Evolutionary conservation across 1,139 yeast species (phyloP).

Genomic region (Pichia sp.): DNA sequence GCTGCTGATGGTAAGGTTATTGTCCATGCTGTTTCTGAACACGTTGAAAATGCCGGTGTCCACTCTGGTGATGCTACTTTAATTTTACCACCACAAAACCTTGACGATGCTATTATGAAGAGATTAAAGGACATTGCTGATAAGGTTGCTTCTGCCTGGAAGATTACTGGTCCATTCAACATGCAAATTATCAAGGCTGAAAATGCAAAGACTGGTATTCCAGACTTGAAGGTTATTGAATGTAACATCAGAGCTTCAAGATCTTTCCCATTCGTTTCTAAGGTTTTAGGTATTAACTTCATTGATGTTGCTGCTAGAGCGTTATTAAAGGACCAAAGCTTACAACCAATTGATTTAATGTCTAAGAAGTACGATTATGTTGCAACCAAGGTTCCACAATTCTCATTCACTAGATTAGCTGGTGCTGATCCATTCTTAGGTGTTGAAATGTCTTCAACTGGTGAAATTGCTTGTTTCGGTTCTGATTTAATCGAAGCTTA

Average conservation of each 20-base stretch:
- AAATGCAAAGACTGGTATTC: slow-evolving; percentile 42
- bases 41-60: slow-evolving; percentile 98
- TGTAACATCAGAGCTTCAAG: slow-evolving; percentile 98
- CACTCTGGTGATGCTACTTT: slow-evolving; percentile 99
- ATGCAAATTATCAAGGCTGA: slow-evolving; percentile 87
- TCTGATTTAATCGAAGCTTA: slow-evolving; percentile 82
- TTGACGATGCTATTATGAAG: slow-evolving; percentile 55
- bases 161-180: slow-evolving; percentile 96
- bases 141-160: slow-evolving; percentile 93
- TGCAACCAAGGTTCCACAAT: slow-evolving; percentile 97
- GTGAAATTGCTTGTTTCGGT: slow-evolving; percentile 98
- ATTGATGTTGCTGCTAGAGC: slow-evolving; percentile 94
- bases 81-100: slow-evolving; percentile 83
- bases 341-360: slow-evolving; percentile 71
- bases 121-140: slow-evolving; percentile 81
- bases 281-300: slow-evolving; percentile 91
- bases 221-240: slow-evolving; percentile 85
- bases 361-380: slow-evolving; percentile 63
- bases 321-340: slow-evolving; percentile 68
- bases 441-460: slow-evolving; percentile 99
- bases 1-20: slow-evolving; percentile 85
- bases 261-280: slow-evolving; percentile 98
- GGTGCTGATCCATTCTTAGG: slow-evolving; percentile 99
- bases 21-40: slow-evolving; percentile 97
- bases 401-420: slow-evolving; percentile 95